Conservation (phyloP, 495 filamentous ascomycete species). For the Chaetomium cochliodes region DNA sequence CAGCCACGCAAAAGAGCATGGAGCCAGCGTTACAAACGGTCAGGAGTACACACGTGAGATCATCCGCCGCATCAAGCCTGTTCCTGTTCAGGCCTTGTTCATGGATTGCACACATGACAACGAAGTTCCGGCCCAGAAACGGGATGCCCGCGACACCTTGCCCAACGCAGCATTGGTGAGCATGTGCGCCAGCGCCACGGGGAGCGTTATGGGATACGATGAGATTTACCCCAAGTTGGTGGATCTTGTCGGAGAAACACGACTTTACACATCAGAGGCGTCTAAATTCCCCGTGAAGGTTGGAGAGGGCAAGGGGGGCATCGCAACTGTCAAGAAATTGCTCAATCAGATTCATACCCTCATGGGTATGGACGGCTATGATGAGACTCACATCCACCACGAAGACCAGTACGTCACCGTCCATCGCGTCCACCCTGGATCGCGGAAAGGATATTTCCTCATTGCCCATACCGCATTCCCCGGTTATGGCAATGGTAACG, state of each 20-base stretch:
- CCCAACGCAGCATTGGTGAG: conserved; percentile 92
- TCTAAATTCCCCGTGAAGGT: conserved; percentile 59
- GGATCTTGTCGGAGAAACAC: conserved; percentile 83
- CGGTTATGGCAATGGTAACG: conserved; percentile 77
- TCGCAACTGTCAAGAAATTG: conserved; percentile 83
- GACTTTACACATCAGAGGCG: conserved; percentile 72
- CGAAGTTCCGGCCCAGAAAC: conserved; percentile 91
- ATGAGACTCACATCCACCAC: conserved; percentile 95
- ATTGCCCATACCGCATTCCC: conserved; percentile 95
- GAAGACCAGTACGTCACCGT: conserved; percentile 95
- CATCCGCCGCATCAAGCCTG: conserved; percentile 71
- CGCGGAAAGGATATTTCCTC: conserved; percentile 87
- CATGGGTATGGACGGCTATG: conserved; percentile 92
- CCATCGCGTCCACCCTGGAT: conserved; percentile 87
- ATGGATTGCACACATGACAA: conserved; percentile 99
- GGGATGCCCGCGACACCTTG: conserved; percentile 89
- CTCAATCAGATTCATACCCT: conserved; percentile 87
- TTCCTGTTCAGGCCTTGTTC: conserved; percentile 88
- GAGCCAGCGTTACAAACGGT: conserved; percentile 9
- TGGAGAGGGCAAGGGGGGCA: conserved; percentile 69
- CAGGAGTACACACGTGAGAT: conserved; percentile 49
- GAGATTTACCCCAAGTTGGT: conserved; percentile 91
- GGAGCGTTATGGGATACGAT: conserved; percentile 98
- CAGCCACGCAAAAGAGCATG: conserved; percentile 32
- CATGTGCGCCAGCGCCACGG: conserved; percentile 92